Evolutionary conservation across 192 early-diverging fungal species (phyloP).

Genomic region (Coemansia sp.): DNA sequence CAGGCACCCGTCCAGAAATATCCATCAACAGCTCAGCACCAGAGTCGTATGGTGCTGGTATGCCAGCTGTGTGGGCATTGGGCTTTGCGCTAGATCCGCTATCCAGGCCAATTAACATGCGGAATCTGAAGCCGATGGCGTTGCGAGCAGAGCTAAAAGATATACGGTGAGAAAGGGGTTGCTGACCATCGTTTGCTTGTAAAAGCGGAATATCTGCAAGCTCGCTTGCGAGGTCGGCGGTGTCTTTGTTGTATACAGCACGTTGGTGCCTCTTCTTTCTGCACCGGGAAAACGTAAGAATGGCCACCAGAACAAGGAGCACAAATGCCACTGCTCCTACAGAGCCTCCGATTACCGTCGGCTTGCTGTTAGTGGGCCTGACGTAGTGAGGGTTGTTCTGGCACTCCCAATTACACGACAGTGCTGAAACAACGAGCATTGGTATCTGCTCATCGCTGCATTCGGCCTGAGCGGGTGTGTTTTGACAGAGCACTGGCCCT

Average conservation of each 20-base stretch:
- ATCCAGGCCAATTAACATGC: conserved; percentile 9
- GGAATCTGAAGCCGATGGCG: conserved; percentile 1
- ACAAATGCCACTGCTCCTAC: conserved; percentile 39
- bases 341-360: conserved; percentile 47
- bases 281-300: conserved; percentile 20
- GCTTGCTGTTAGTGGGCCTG: conserved; percentile 29
- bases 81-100: neutral
- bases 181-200: neutral
- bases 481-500: neutral
- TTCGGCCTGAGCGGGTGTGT: neutral
- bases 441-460: conserved; percentile 27
- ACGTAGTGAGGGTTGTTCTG: conserved; percentile 36
- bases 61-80: neutral
- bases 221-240: conserved; percentile 45
- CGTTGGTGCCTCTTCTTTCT: conserved; percentile 27
- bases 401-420: conserved; percentile 37
- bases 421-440: conserved; percentile 21
- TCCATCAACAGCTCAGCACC: conserved; percentile 55
- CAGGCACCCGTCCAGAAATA: conserved; percentile 34
- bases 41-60: conserved; percentile 13
- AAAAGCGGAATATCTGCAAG: conserved; percentile 40
- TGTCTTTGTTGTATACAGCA: conserved; percentile 35
- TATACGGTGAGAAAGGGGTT: neutral
- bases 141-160: neutral
- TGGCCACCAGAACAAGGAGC: conserved; percentile 20